Conservation (phyloP, 179 eudicot species). For the Camellia oleifera region DNA sequence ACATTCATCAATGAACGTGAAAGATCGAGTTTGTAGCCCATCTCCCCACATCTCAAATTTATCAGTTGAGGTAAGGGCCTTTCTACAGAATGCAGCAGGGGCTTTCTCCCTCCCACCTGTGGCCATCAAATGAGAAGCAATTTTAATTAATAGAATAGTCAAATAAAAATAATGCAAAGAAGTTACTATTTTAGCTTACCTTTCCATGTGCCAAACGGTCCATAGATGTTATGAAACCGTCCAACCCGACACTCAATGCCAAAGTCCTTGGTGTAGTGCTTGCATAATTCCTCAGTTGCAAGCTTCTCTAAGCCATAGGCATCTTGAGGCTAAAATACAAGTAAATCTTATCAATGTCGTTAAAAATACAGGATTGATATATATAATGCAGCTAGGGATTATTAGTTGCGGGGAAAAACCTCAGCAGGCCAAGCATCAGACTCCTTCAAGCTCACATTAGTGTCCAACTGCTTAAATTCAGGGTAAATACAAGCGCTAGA, state of each 20-base stretch:
- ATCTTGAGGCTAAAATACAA: slow-evolving; percentile 80
- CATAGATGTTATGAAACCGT: slow-evolving; percentile 88
- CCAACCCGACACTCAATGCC: slow-evolving; percentile 94
- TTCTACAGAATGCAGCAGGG: slow-evolving; percentile 98
- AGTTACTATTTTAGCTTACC: slow-evolving; percentile 35
- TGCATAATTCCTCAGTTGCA: slow-evolving; percentile 92
- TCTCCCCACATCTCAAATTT: slow-evolving; percentile 99
- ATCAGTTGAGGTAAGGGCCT: slow-evolving; percentile 76
- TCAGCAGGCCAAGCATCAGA: slow-evolving; percentile 99
- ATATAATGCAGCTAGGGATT: neutral
- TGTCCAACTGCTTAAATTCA: slow-evolving; percentile 97
- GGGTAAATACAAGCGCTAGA: slow-evolving; percentile 99
- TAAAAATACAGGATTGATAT: neutral
- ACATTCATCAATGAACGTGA: slow-evolving; percentile 98
- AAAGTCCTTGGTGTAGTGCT: slow-evolving; percentile 94
- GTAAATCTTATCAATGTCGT: neutral
- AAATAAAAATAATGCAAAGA: neutral
- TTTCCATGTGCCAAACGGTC: slow-evolving; percentile 98
- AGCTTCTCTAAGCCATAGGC: slow-evolving; percentile 98
- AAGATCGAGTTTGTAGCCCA: slow-evolving; percentile 93
- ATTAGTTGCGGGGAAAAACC: slow-evolving; percentile 35
- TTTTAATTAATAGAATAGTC: neutral
- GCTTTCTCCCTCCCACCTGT: slow-evolving; percentile 98
- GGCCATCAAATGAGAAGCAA: neutral
- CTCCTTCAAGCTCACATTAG: slow-evolving; percentile 96